These are phyloP conservation scores for Russula ochroleuca DNA, from an alignment of 768 basidiomycete genomes.

Conservation along the genomic window DNA sequence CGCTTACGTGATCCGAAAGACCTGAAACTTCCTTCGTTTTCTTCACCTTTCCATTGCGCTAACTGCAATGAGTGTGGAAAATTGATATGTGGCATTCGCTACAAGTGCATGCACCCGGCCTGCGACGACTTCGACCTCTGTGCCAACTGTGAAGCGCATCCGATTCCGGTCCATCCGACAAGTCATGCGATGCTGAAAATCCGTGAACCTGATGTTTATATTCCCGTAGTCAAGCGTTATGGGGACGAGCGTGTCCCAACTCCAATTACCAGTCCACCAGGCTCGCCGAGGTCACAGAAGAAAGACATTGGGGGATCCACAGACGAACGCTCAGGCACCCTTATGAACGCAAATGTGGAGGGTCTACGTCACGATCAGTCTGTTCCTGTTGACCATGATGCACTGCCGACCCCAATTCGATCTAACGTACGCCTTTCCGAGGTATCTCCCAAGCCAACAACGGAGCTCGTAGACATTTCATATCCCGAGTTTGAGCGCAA, in stretches of 20 bases:
- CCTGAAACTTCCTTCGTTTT: slow-evolving; percentile 36
- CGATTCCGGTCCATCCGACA: slow-evolving; percentile 67
- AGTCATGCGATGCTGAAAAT: slow-evolving; percentile 76
- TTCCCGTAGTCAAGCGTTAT: slow-evolving; percentile 41
- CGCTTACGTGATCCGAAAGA: slow-evolving; percentile 51
- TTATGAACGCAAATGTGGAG: background rate
- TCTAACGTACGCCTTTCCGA: slow-evolving; percentile 5
- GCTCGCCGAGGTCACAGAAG: background rate
- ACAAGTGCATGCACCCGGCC: slow-evolving; percentile 78
- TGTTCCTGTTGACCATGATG: background rate
- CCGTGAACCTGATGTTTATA: slow-evolving; percentile 45
- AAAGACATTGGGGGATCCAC: background rate
- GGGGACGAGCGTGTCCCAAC: slow-evolving; percentile 24
- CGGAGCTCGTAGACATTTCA: slow-evolving; percentile 6
- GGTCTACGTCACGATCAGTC: background rate
- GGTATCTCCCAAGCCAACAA: background rate
- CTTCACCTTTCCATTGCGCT: slow-evolving; percentile 44
- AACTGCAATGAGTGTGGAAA: slow-evolving; percentile 59
- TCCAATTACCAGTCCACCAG: background rate
- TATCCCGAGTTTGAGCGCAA: slow-evolving; percentile 1
- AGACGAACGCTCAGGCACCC: background rate
- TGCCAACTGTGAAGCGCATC: slow-evolving; percentile 70
- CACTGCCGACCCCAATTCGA: background rate
- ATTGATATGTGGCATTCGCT: slow-evolving; percentile 59
- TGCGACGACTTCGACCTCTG: slow-evolving; percentile 85